Evolutionary conservation across 768 basidiomycete genomes (phyloP).

Genomic region (Boletus barrowsii): DNA sequence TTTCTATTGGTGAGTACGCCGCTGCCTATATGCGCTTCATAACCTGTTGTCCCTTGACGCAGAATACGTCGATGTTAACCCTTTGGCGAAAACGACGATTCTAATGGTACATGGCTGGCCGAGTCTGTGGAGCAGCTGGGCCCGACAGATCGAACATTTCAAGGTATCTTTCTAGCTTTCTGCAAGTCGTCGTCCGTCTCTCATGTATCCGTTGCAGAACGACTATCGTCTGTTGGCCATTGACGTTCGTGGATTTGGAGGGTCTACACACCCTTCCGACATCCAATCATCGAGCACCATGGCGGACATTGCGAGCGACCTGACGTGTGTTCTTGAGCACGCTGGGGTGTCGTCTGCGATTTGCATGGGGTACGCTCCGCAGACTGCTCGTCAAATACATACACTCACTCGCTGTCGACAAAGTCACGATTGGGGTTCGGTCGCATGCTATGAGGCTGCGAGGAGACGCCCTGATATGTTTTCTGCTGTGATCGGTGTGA

Average conservation of each 20-base stretch:
- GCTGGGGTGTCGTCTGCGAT: constrained; percentile 47
- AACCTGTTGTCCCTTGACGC: neutral
- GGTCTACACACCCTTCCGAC: constrained; percentile 64
- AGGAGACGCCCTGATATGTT: constrained; percentile 66
- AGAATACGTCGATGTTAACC: constrained; percentile 65
- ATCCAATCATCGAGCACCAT: constrained; percentile 55
- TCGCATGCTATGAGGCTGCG: constrained; percentile 65
- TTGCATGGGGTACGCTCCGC: constrained; percentile 56
- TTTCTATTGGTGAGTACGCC: constrained; percentile 45
- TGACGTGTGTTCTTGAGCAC: constrained; percentile 58
- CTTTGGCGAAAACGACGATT: constrained; percentile 46
- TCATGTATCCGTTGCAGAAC: constrained; percentile 33
- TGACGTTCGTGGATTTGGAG: constrained; percentile 68
- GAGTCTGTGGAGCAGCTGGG: constrained; percentile 72
- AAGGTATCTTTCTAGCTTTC: constrained; percentile 35
- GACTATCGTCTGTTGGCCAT: constrained; percentile 63
- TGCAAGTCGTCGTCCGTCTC: neutral
- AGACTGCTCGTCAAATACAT: neutral
- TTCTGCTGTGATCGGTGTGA: constrained; percentile 52
- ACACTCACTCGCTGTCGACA: neutral
- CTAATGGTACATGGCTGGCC: constrained; percentile 82
- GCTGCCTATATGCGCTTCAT: constrained; percentile 3
- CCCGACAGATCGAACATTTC: constrained; percentile 66
- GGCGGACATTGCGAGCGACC: constrained; percentile 59
- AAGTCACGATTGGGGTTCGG: constrained; percentile 77